Evolutionary conservation across 106 monocot species (phyloP).

Genomic region (Gastrodia elata): DNA sequence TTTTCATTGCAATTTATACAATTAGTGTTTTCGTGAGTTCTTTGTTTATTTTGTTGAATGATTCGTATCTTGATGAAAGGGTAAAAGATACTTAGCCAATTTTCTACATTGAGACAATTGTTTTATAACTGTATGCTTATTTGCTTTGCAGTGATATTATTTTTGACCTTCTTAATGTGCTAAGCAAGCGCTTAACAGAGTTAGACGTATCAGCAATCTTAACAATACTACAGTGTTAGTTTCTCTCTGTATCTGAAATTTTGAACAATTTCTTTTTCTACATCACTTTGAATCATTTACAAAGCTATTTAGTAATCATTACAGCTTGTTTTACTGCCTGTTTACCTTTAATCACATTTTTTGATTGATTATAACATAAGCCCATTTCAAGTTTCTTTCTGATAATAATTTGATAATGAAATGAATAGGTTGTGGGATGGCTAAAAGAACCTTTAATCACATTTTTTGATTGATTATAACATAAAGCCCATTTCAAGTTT

Average conservation of each 20-base stretch:
- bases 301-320: background rate
- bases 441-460: background rate
- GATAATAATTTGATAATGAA: background rate
- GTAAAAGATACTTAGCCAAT: background rate
- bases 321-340: background rate
- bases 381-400: background rate
- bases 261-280: background rate
- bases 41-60: too few relatives aligned
- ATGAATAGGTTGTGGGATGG: too few relatives aligned
- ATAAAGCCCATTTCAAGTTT: background rate
- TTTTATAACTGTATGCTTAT: background rate
- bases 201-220: conserved; percentile 75
- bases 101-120: too few relatives aligned
- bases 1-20: background rate
- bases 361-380: background rate
- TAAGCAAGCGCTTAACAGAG: conserved; percentile 83
- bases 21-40: background rate
- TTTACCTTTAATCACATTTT: background rate
- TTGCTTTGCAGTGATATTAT: conserved; percentile 70
- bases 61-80: background rate
- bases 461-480: background rate
- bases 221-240: conserved; percentile 70
- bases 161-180: conserved; percentile 67
- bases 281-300: background rate
- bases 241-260: background rate